Evolutionary conservation across 169 alveolate species (phyloP), one percentile per base, ranked within the genome.

Genomic region (Perkinsus olseni): DNA sequence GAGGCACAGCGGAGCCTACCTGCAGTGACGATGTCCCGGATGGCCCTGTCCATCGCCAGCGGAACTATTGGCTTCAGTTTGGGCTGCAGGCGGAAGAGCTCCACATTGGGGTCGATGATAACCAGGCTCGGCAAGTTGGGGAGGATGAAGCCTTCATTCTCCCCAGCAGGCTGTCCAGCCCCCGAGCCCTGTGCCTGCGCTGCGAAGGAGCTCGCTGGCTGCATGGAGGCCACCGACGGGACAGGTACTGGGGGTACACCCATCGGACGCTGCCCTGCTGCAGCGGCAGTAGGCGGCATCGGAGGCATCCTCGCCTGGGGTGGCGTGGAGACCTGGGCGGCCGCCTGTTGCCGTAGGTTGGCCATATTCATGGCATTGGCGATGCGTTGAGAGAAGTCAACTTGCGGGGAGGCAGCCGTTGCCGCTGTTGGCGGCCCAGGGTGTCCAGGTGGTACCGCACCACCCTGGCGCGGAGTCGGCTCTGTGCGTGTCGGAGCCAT

Each of bases 31-130:
- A 99, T 98, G 92, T 99, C 99, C 92, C 97, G 95, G 62, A 99
- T 97, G 0, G 99, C 99, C 50, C 98, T 93, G 91, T 99, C 99
- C 34, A 99, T 97, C 11, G 99, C 99, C 91, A 97, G 93, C n/a
- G 99, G 99, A 24, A 99, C 98, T 48, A 98, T 92, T 28, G 95
- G 96, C 45, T 98, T 96, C 74, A 98, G 94, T 24, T 74, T 62
- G 38, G 96, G 96, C 91, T 97, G 98, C 38, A 97, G 94, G 93
- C 96, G 97, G 93, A 98, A 97, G 74, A 98, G 95, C 4, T 98
- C 99, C 92, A 98, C 96, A 11, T 98, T 96, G 31, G 98, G 98
- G 4, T 98, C 97, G 91, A 98, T 97, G 74, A 96, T 95, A 62
- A 97, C 97, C 39, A 96, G 74, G 39, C 92, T 92, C 74, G 92